Base-by-base conservation (phyloP, 148 eudicot species). In the Silene uniflora region DNA sequence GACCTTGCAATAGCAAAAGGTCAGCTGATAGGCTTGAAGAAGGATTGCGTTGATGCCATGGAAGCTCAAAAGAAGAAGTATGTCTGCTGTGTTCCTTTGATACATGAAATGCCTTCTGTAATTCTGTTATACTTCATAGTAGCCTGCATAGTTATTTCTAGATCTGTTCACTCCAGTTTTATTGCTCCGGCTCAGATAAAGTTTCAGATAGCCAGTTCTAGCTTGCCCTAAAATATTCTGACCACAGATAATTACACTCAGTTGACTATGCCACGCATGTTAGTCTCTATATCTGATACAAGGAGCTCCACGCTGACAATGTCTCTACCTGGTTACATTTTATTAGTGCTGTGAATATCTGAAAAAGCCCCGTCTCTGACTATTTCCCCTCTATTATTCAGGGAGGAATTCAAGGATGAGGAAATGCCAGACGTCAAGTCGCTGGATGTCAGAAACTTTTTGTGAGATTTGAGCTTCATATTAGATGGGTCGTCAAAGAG, bases 361-460 rank as follows among this genome's bases (percentile, higher is more conserved):
- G 54, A 5, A 54, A 24, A 39, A 35, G 47, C 46, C 12, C 13
- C 21, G 61, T 39, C 21, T 6, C 67, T 55, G 54, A 58, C 72
- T 58, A 6, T 17, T 4, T n/a, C 12, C 73, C 23, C 13, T 49
- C 62, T 11, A 13, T 23, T 67, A 11, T 75, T 72, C 91, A 94
- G 98, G 88, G 98, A 94, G 86, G 98, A 94, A 82, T 91, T 90
- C 72, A 89, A 91, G 82, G 97, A 92, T 52, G 98, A 94, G 83
- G 86, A 84, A 78, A 86, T 94, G 93, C 89, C 83, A 52, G 93
- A 87, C 32, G 96, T 89, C 44, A 39, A 39, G 44, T 39, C 44
- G 44, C 10, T 39, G 44, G 44, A 39, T 39, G 44, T 39, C 44
- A 39, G 44, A 39, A 39, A 39, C 44, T 39, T 6, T 1, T 39